Evolutionary conservation across 2,329 filamentous ascomycete genomes (phyloP).

Genomic region (Fusarium veterinarium): DNA sequence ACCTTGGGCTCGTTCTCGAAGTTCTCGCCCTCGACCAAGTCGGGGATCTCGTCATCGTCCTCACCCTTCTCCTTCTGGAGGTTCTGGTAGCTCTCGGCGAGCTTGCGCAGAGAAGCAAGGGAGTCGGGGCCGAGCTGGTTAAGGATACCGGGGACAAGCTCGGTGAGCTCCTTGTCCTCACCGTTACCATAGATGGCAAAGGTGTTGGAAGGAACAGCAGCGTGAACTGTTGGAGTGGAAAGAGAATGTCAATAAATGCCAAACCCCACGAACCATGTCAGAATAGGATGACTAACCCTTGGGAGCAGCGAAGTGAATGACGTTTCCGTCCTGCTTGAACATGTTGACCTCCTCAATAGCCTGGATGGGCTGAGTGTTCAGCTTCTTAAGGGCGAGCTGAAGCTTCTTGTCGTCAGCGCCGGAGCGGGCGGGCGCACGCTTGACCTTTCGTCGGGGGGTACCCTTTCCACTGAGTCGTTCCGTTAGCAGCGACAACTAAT

Average conservation of each 20-base stretch:
- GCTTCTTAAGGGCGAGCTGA: slow-evolving; percentile 96
- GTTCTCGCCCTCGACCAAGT: slow-evolving; percentile 96
- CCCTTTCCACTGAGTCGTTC: slow-evolving; percentile 81
- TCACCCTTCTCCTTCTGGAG: slow-evolving; percentile 92
- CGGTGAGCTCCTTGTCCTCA: slow-evolving; percentile 99
- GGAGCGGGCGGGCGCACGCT: slow-evolving; percentile 94
- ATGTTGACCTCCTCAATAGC: slow-evolving; percentile 99
- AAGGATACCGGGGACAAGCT: slow-evolving; percentile 98
- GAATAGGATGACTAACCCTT: slow-evolving; percentile 76
- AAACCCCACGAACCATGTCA: slow-evolving; percentile 30
- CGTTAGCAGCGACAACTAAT: slow-evolving; percentile 46
- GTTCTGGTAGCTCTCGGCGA: slow-evolving; percentile 99
- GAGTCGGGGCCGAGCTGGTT: slow-evolving; percentile 99
- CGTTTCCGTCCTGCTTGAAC: slow-evolving; percentile 99
- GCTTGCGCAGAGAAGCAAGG: slow-evolving; percentile 95
- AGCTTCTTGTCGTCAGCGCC: slow-evolving; percentile 99
- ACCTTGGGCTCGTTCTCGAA: slow-evolving; percentile 98
- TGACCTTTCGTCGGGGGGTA: slow-evolving; percentile 96
- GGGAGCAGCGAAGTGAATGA: slow-evolving; percentile 98
- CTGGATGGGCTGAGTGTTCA: slow-evolving; percentile 99
- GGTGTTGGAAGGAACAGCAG: slow-evolving; percentile 96
- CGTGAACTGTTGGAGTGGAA: slow-evolving; percentile 76
- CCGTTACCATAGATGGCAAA: slow-evolving; percentile 99
- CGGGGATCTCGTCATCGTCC: slow-evolving; percentile 94
- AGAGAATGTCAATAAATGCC: slow-evolving; percentile 35